These are phyloP conservation scores for Plasmodium sp. DNA, from an alignment of 169 alveolate species.

Conservation along the genomic window DNA sequence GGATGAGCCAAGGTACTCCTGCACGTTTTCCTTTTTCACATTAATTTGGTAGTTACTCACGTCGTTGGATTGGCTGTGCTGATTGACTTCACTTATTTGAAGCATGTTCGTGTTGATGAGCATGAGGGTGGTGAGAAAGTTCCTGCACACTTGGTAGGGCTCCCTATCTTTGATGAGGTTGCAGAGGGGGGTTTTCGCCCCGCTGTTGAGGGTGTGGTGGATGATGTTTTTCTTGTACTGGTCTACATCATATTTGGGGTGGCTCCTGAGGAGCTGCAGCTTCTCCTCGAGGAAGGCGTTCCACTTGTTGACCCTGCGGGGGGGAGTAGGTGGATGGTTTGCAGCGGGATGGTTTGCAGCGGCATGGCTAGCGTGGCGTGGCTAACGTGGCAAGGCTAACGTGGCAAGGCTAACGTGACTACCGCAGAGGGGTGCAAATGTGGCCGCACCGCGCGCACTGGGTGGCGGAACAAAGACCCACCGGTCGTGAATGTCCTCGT, in stretches of 20 bases:
- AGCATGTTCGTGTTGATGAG: constrained; percentile 28
- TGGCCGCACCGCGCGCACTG: neutral
- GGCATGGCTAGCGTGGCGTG: too few species aligned
- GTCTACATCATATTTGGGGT: constrained; percentile 56
- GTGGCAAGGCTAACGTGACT: too few species aligned
- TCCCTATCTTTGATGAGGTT: constrained; percentile 22
- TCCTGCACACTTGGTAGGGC: constrained; percentile 38
- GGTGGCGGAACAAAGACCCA: neutral
- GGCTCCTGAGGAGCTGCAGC: constrained; percentile 13
- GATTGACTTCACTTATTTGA: constrained; percentile 6
- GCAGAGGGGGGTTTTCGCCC: constrained; percentile 5
- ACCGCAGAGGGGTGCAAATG: too few species aligned
- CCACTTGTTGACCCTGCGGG: constrained; percentile 37
- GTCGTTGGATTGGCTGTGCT: constrained; percentile 10
- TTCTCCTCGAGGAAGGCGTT: constrained; percentile 32
- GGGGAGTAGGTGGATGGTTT: neutral
- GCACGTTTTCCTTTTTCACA: constrained; percentile 21
- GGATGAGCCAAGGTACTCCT: constrained; percentile 16
- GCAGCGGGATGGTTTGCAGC: too few species aligned
- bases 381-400: too few species aligned
- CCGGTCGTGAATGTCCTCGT: constrained; percentile 61
- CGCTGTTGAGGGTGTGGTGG: constrained; percentile 17
- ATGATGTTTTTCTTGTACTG: constrained; percentile 30
- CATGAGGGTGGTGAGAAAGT: constrained; percentile 52
- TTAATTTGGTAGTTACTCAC: constrained; percentile 35